Percentiles rank a stretch among this genome's conserved stretches.
Conservation (phyloP, 768 basidiomycete species). For the Boletus vinaceobasis region DNA sequence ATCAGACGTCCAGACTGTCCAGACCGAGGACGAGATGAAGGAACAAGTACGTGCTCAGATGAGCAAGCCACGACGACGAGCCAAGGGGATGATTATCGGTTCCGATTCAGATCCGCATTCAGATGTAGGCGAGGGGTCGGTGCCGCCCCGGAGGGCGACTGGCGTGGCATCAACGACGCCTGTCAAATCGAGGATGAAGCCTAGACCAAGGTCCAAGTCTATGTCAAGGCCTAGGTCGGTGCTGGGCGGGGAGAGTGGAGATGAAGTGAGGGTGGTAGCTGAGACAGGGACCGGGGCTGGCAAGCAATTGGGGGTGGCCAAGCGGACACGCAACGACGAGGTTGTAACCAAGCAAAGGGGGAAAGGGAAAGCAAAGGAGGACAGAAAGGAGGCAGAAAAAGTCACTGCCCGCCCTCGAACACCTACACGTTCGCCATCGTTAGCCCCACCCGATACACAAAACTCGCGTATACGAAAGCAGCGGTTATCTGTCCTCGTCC, state of each 20-base stretch:
- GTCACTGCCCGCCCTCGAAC: background rate
- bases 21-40: background rate
- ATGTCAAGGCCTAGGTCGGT: slow-evolving; percentile 1
- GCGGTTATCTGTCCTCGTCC: slow-evolving; percentile 28
- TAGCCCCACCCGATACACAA: slow-evolving; percentile 3
- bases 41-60: background rate
- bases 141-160: slow-evolving; percentile 9
- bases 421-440: slow-evolving; percentile 5
- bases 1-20: background rate
- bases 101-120: slow-evolving; percentile 2
- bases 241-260: background rate
- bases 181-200: slow-evolving; percentile 28
- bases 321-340: background rate
- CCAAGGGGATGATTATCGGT: background rate
- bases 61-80: background rate
- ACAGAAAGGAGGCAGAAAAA: background rate
- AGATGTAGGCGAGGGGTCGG: slow-evolving; percentile 2
- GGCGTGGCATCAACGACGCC: slow-evolving; percentile 13
- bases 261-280: background rate
- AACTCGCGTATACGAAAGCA: slow-evolving; percentile 14
- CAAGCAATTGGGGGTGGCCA: background rate
- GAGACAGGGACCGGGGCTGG: background rate
- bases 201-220: slow-evolving; percentile 15
- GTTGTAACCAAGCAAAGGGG: background rate
- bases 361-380: background rate